phyloP scores from a whole-genome alignment of 2,329 filamentous ascomycete species.

The Fusarium humuli region DNA sequence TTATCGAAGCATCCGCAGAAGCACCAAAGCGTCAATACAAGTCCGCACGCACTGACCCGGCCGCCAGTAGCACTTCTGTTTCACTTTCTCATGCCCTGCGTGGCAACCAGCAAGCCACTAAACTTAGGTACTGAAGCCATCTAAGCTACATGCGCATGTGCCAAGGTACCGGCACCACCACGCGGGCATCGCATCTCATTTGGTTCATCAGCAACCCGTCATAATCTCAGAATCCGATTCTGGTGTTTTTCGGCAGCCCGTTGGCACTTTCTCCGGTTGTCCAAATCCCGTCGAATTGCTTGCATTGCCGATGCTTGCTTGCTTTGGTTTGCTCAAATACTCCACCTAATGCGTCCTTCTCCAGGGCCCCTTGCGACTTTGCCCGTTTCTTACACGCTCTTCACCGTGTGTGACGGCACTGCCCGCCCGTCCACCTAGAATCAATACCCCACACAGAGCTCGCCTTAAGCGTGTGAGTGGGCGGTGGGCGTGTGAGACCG shows the following conservation, averaged over 20 bases:
- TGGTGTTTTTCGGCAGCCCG: slow-evolving; percentile 2
- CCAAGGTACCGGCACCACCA: slow-evolving; percentile 39
- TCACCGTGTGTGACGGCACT: slow-evolving; percentile 47
- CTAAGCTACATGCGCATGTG: slow-evolving; percentile 21
- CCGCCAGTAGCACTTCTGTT: slow-evolving; percentile 33
- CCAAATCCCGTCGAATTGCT: slow-evolving; percentile 33
- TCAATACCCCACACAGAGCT: slow-evolving; percentile 46
- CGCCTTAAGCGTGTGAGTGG: slow-evolving; percentile 44
- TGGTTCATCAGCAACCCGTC: slow-evolving; percentile 15
- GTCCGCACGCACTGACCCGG: slow-evolving; percentile 36
- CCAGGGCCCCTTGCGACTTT: slow-evolving; percentile 29
- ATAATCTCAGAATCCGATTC: slow-evolving; percentile 16
- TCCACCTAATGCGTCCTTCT: slow-evolving; percentile 32
- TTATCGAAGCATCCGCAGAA: slow-evolving; percentile 43
- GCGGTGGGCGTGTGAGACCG: slow-evolving; percentile 33
- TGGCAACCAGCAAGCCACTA: slow-evolving; percentile 33
- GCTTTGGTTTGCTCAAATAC: slow-evolving; percentile 35
- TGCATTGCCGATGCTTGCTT: slow-evolving; percentile 43
- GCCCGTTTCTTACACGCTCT: slow-evolving; percentile 38
- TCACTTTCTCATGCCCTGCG: slow-evolving; percentile 31
- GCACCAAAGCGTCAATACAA: slow-evolving; percentile 30
- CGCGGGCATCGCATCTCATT: slow-evolving; percentile 4
- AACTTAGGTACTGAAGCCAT: slow-evolving; percentile 20
- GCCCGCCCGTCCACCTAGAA: slow-evolving; percentile 44
- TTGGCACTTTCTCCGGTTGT: slow-evolving; percentile 12